Evolutionary conservation across 2,329 filamentous ascomycete genomes (phyloP).

Genomic region (Grosmannia serpens): DNA sequence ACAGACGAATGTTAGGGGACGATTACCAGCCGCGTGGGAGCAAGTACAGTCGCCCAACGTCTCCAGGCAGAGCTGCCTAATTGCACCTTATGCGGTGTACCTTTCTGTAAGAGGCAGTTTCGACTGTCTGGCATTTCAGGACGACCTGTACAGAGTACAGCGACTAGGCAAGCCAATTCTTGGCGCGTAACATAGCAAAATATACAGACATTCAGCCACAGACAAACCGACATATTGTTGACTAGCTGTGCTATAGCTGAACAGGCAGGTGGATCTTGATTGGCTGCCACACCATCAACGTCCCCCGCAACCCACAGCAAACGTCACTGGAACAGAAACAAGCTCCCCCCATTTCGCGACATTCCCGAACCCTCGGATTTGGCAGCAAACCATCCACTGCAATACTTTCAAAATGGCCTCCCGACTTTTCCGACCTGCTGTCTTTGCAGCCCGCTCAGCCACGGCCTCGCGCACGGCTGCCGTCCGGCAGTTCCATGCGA

Average conservation of each 20-base stretch:
- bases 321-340: background rate
- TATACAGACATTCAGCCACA: no score
- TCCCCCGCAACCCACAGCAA: background rate
- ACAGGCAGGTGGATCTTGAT: background rate
- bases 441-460: constrained; percentile 6
- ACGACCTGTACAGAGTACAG: no score
- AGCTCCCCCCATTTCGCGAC: background rate
- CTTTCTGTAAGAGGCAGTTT: no score
- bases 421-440: constrained; percentile 6
- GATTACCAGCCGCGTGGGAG: no score
- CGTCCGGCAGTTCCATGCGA: constrained; percentile 48
- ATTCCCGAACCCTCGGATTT: background rate
- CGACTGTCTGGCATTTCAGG: no score
- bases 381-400: background rate
- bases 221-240: no score
- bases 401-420: constrained; percentile 8
- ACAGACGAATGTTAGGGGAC: no score
- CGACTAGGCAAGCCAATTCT: no score
- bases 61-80: no score
- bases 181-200: no score
- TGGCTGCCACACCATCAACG: background rate
- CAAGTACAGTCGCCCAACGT: no score
- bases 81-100: no score
- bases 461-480: background rate
- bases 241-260: background rate